These are phyloP conservation scores for Shiraia bambusicola DNA, from an alignment of 2,329 filamentous ascomycete species.

Conservation along the genomic window DNA sequence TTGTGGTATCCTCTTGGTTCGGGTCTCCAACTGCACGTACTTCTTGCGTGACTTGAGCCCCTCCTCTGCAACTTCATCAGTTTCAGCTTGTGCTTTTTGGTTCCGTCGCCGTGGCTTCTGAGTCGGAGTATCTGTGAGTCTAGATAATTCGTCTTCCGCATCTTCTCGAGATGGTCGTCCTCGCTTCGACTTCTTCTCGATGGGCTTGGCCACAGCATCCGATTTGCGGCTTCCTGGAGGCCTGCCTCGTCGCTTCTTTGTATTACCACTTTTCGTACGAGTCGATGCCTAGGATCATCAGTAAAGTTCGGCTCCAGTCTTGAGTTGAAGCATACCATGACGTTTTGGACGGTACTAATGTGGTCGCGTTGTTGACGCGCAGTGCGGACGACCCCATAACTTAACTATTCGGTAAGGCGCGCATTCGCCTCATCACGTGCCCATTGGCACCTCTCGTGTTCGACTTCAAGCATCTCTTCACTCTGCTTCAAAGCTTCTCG, in stretches of 20 bases:
- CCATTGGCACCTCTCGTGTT: too few relatives aligned
- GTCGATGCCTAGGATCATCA: slow-evolving; percentile 28
- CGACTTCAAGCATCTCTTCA: too few relatives aligned
- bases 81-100: slow-evolving; percentile 18
- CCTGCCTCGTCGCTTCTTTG: slow-evolving; percentile 26
- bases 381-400: background rate
- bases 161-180: slow-evolving; percentile 17
- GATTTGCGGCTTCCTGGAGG: slow-evolving; percentile 28
- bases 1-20: slow-evolving; percentile 40
- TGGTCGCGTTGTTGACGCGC: slow-evolving; percentile 20
- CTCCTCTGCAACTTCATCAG: slow-evolving; percentile 23
- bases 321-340: slow-evolving; percentile 30
- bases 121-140: background rate
- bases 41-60: slow-evolving; percentile 20
- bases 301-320: background rate
- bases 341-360: slow-evolving; percentile 22
- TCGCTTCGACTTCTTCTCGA: slow-evolving; percentile 11
- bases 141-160: slow-evolving; percentile 14
- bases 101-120: slow-evolving; percentile 16
- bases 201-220: slow-evolving; percentile 12
- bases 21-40: slow-evolving; percentile 39
- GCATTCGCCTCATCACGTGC: too few relatives aligned
- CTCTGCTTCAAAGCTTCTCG: too few relatives aligned
- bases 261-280: slow-evolving; percentile 14
- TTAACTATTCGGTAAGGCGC: background rate